Percentiles rank a stretch among this genome's conserved stretches.
Conservation (phyloP, 2,329 filamentous ascomycete species). For the Calonectria pseudoreteaudii region DNA sequence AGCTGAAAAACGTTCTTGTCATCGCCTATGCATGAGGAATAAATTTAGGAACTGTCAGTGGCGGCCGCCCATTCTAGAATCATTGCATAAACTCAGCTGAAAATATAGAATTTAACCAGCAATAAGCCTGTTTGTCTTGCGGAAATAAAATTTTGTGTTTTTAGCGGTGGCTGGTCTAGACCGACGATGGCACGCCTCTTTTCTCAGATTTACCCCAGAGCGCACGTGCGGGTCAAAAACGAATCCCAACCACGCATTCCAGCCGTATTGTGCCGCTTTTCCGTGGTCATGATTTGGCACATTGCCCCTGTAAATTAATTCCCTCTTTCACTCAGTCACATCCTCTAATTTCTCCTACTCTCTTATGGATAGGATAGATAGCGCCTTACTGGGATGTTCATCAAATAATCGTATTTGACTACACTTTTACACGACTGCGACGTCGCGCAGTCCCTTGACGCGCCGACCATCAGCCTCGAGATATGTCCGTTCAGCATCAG, state of each 20-base stretch:
- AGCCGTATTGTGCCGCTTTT: not conserved
- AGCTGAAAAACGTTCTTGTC: too few relatives aligned
- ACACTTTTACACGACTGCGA: not conserved
- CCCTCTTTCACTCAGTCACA: not conserved
- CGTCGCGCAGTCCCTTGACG: not conserved
- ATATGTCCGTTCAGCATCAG: not conserved
- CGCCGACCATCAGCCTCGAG: not conserved
- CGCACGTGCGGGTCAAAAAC: not conserved
- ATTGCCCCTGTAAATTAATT: not conserved
- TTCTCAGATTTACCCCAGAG: not conserved
- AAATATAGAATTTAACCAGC: not conserved
- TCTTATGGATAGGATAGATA: not conserved
- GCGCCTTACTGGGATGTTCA: too few relatives aligned
- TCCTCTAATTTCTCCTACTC: not conserved
- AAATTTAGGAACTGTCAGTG: too few relatives aligned
- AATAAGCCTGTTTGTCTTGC: not conserved
- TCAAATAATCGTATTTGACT: not conserved
- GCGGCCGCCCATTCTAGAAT: not conserved
- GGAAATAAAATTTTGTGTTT: too few relatives aligned
- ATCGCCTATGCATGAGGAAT: too few relatives aligned
- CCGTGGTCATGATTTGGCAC: not conserved
- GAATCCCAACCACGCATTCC: not conserved
- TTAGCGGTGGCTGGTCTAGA: not conserved
- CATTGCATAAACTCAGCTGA: rapidly evolving
- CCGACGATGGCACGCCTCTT: not conserved